These are phyloP conservation scores for Ceratocystis alfenasii DNA, from an alignment of 2,329 filamentous ascomycete species.

Conservation along the genomic window DNA sequence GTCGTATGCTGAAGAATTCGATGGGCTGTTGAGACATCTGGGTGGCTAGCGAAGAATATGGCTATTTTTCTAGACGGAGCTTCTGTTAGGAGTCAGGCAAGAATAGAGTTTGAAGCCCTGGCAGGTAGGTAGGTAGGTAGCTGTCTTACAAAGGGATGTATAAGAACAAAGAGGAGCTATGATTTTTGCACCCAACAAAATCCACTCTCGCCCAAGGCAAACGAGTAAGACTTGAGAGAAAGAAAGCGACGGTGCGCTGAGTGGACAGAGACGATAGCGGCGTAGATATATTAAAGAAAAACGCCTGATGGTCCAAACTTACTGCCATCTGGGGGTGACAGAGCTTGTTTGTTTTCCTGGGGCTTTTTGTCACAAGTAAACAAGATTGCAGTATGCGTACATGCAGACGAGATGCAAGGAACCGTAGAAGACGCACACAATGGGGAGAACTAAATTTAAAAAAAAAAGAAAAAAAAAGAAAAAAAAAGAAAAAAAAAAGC, in stretches of 20 bases:
- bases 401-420: slow-evolving; percentile 1
- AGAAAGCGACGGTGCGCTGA: neutral
- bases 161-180: neutral
- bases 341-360: slow-evolving; percentile 9
- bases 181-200: neutral
- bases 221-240: neutral
- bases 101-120: neutral
- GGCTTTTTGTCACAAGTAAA: slow-evolving; percentile 4
- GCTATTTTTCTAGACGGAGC: neutral
- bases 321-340: slow-evolving; percentile 8
- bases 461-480: neutral
- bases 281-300: neutral
- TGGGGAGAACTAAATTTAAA: no score
- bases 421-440: neutral
- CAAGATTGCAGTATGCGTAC: slow-evolving; percentile 2
- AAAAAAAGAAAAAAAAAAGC: neutral
- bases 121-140: neutral
- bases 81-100: neutral
- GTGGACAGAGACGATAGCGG: neutral
- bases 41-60: neutral
- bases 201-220: neutral
- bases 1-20: slow-evolving; percentile 21
- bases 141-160: neutral
- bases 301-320: slow-evolving; percentile 4
- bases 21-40: slow-evolving; percentile 19